Conservation (phyloP, 1,284 basidiomycete species). For the Rhodotorula mucilaginosa region DNA sequence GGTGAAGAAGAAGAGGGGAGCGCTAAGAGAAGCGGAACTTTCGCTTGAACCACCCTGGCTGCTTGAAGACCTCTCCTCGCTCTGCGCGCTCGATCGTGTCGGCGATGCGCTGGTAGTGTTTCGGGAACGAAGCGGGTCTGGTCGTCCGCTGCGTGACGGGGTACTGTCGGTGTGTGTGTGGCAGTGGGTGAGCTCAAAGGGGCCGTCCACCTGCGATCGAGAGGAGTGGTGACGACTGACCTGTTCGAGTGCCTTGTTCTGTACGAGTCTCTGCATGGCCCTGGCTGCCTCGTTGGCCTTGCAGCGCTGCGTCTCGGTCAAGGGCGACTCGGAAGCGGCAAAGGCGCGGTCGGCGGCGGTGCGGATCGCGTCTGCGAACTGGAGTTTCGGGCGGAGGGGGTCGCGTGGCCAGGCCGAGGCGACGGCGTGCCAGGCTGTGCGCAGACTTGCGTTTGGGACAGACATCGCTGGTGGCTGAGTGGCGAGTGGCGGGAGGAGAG, state of each 20-base stretch:
- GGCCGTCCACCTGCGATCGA: background rate
- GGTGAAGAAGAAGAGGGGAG: no score
- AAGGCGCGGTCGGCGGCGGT: constrained; percentile 29
- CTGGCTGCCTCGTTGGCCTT: constrained; percentile 19
- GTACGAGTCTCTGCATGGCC: constrained; percentile 15
- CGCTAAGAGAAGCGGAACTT: constrained; percentile 15
- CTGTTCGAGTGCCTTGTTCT: constrained; percentile 21
- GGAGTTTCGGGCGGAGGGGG: constrained; percentile 24
- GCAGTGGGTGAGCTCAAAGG: background rate
- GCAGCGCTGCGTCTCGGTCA: background rate
- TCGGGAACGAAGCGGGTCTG: constrained; percentile 36
- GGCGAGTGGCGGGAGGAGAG: background rate
- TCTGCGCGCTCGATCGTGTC: constrained; percentile 20
- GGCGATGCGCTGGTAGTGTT: constrained; percentile 36
- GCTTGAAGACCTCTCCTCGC: constrained; percentile 32
- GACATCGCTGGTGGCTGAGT: background rate
- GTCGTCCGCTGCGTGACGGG: constrained; percentile 30
- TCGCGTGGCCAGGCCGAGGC: constrained; percentile 28
- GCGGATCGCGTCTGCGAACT: constrained; percentile 28
- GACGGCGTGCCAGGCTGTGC: constrained; percentile 15
- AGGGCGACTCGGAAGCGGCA: background rate
- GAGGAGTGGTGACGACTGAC: constrained; percentile 9
- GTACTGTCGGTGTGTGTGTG: constrained; percentile 8
- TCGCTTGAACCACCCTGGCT: background rate
- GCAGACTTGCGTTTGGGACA: constrained; percentile 4